phyloP scores from a whole-genome alignment of 768 basidiomycete species.

The Roridomyces roridus region DNA sequence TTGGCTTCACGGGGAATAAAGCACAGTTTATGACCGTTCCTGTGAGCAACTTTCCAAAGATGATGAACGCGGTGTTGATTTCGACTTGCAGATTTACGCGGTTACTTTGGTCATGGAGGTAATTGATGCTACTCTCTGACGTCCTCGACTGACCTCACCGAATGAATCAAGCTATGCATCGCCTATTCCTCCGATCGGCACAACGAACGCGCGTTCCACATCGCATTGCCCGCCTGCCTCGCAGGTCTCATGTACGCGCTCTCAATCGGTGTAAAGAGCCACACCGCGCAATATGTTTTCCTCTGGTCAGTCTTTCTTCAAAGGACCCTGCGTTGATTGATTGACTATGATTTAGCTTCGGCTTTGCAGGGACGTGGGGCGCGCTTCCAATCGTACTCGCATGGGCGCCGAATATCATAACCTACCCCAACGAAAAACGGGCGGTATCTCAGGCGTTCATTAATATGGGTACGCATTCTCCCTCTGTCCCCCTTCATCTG shows the following conservation, averaged over 20 bases:
- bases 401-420: slow-evolving; percentile 16
- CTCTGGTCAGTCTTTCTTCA: slow-evolving; percentile 13
- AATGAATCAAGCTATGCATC: slow-evolving; percentile 13
- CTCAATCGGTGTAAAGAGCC: slow-evolving; percentile 19
- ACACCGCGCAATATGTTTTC: slow-evolving; percentile 22
- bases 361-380: slow-evolving; percentile 17
- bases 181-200: slow-evolving; percentile 21
- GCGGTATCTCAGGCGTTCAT: slow-evolving; percentile 17
- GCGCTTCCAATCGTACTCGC: slow-evolving; percentile 21
- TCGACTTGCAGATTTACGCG: slow-evolving; percentile 12
- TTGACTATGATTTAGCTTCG: slow-evolving; percentile 16
- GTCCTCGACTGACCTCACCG: slow-evolving; percentile 5
- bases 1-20: slow-evolving; percentile 18
- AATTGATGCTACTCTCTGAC: slow-evolving; percentile 7
- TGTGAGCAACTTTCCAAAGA: slow-evolving; percentile 8
- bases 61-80: slow-evolving; percentile 7
- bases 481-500: too few relatives aligned
- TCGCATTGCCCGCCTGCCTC: slow-evolving; percentile 17
- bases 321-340: background rate
- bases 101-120: slow-evolving; percentile 21
- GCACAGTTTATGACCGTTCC: slow-evolving; percentile 21
- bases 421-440: slow-evolving; percentile 21
- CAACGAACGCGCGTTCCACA: slow-evolving; percentile 14
- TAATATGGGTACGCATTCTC: slow-evolving; percentile 21
- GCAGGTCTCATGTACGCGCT: slow-evolving; percentile 20